Conservation (phyloP, 306 rosid species). For the Lathyrus tuberosus region DNA sequence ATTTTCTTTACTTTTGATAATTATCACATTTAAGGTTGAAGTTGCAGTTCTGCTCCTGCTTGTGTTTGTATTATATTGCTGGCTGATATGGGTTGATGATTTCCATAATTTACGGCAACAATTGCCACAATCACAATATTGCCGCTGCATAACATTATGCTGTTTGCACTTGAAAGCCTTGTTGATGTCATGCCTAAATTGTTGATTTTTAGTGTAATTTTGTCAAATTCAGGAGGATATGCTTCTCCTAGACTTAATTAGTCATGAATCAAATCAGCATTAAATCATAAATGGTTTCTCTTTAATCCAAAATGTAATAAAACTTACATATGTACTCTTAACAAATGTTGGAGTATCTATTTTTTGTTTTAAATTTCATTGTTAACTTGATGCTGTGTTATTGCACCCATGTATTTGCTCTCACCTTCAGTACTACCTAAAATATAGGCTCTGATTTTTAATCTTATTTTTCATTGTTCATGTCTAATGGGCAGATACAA, state of each 20-base stretch:
- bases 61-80: conserved; percentile 1
- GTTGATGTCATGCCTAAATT: background rate
- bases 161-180: conserved; percentile 20
- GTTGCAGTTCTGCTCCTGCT: background rate
- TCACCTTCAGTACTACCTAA: conserved; percentile 11
- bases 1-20: conserved; percentile 22
- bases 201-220: conserved; percentile 1
- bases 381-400: conserved; percentile 7
- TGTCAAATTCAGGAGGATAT: conserved; percentile 1
- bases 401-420: conserved; percentile 6
- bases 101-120: background rate
- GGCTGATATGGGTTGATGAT: background rate
- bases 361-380: conserved; percentile 11
- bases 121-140: conserved; percentile 18
- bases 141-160: background rate
- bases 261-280: conserved; percentile 18
- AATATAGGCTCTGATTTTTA: conserved; percentile 30
- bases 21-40: conserved; percentile 4
- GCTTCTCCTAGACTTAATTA: conserved; percentile 23
- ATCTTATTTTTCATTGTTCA: conserved; percentile 29
- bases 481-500: conserved; percentile 45
- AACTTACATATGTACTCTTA: background rate
- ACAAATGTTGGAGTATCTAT: conserved; percentile 17
- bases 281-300: conserved; percentile 7
- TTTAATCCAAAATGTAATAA: background rate